These are phyloP conservation scores for Trematosphaeria pertusa DNA, from an alignment of 2,329 filamentous ascomycete genomes.

Conservation along the genomic window DNA sequence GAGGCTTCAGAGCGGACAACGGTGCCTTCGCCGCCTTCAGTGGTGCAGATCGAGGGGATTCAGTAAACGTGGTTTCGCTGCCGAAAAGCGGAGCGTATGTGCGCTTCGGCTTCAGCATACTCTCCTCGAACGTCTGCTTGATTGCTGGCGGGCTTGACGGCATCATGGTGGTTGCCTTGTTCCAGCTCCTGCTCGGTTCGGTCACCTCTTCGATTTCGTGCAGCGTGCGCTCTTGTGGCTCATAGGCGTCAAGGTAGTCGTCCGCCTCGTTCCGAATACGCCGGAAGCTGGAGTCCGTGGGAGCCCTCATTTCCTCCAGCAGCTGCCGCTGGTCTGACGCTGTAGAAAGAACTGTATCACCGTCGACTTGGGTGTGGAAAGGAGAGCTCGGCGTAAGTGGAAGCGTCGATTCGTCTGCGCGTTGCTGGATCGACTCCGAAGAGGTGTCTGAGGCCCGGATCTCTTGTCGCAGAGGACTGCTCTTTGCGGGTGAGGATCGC, in stretches of 20 bases:
- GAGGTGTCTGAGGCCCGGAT: conserved; percentile 35
- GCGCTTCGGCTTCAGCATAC: conserved; percentile 23
- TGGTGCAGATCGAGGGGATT: conserved; percentile 10
- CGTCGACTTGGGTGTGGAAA: conserved; percentile 39
- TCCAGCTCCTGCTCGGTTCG: conserved; percentile 35
- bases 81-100: conserved; percentile 22
- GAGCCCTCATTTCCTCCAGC: conserved; percentile 36
- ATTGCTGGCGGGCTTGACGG: conserved; percentile 32
- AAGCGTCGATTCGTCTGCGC: conserved; percentile 38
- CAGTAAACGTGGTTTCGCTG: background rate
- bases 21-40: conserved; percentile 8
- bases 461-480: conserved; percentile 44
- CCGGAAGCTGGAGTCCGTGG: conserved; percentile 34
- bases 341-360: conserved; percentile 30
- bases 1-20: conserved; percentile 3
- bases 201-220: conserved; percentile 45
- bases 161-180: conserved; percentile 22
- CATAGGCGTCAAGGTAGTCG: conserved; percentile 42
- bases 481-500: conserved; percentile 38
- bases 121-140: conserved; percentile 23
- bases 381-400: conserved; percentile 41
- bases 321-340: conserved; percentile 43
- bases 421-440: conserved; percentile 23
- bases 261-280: conserved; percentile 42
- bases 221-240: conserved; percentile 38